phyloP scores from a whole-genome alignment of 768 basidiomycete species.

The Grammothele lineata region DNA sequence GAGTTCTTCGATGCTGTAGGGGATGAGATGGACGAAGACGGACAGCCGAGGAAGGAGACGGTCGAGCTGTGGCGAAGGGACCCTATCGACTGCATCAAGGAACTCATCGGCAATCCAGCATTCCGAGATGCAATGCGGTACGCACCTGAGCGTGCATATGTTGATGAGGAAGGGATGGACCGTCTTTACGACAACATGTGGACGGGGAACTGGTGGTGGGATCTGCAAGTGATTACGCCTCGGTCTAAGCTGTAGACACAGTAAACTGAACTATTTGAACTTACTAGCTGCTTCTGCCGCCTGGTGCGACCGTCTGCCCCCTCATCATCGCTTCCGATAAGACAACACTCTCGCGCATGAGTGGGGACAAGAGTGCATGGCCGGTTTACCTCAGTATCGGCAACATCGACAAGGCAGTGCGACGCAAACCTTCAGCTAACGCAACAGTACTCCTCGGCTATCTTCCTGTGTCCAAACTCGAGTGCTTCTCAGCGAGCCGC shows the following conservation, averaged over 20 bases:
- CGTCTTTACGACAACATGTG: slow-evolving; percentile 38
- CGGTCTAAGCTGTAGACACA: neutral
- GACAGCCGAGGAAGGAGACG: slow-evolving; percentile 16
- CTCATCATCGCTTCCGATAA: slow-evolving; percentile 30
- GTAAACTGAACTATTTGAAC: slow-evolving; percentile 9
- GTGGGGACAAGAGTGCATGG: slow-evolving; percentile 27
- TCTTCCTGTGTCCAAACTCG: slow-evolving; percentile 28
- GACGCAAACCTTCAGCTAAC: slow-evolving; percentile 16
- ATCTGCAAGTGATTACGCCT: slow-evolving; percentile 33
- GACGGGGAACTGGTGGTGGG: slow-evolving; percentile 49
- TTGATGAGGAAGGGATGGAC: slow-evolving; percentile 19
- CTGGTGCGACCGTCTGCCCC: slow-evolving; percentile 23
- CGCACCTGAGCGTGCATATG: slow-evolving; percentile 33
- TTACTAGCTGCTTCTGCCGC: too few species aligned
- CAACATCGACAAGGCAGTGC: slow-evolving; percentile 22
- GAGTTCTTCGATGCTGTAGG: slow-evolving; percentile 12
- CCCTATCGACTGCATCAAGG: slow-evolving; percentile 33
- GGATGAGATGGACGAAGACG: slow-evolving; percentile 12
- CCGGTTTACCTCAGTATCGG: slow-evolving; percentile 31
- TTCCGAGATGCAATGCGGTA: slow-evolving; percentile 27
- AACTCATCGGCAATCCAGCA: slow-evolving; percentile 31
- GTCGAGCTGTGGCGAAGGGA: slow-evolving; percentile 32
- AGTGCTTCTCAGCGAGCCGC: slow-evolving; percentile 17
- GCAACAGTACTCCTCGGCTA: slow-evolving; percentile 25
- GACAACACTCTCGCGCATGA: slow-evolving; percentile 22